phyloP scores from a whole-genome alignment of 2,329 filamentous ascomycete species.

The Cercospora berteroae region DNA sequence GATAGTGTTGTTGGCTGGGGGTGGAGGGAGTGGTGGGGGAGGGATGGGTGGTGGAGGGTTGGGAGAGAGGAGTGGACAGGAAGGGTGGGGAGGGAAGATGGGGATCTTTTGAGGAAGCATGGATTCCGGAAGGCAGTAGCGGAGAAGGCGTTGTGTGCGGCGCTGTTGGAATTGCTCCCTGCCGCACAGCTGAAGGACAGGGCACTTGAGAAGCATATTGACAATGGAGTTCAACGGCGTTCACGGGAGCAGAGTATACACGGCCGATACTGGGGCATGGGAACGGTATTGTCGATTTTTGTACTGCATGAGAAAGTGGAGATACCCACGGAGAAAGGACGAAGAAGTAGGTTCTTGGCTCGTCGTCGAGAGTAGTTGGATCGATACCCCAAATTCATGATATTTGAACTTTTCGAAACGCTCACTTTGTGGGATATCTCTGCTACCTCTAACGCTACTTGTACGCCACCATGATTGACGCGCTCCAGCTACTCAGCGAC shows the following conservation, averaged over 20 bases:
- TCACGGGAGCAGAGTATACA: background rate
- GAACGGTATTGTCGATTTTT: background rate
- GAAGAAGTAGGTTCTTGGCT: background rate
- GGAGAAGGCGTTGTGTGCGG: too few relatives aligned
- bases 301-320: background rate
- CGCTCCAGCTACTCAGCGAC: background rate
- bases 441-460: background rate
- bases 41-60: background rate
- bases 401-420: background rate
- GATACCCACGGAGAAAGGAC: background rate
- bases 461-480: background rate
- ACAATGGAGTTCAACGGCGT: background rate
- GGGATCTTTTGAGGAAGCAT: constrained; percentile 18
- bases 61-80: constrained; percentile 3
- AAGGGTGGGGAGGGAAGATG: constrained; percentile 18
- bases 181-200: background rate
- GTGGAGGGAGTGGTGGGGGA: background rate
- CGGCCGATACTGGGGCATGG: background rate
- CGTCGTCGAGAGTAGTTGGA: background rate
- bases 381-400: background rate
- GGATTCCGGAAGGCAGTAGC: background rate
- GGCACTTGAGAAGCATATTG: background rate
- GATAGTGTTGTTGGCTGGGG: too few relatives aligned
- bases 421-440: background rate
- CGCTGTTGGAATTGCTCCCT: too few relatives aligned